phyloP scores from a whole-genome alignment of 78 protist species.

The Dictyostelium capitatum region DNA sequence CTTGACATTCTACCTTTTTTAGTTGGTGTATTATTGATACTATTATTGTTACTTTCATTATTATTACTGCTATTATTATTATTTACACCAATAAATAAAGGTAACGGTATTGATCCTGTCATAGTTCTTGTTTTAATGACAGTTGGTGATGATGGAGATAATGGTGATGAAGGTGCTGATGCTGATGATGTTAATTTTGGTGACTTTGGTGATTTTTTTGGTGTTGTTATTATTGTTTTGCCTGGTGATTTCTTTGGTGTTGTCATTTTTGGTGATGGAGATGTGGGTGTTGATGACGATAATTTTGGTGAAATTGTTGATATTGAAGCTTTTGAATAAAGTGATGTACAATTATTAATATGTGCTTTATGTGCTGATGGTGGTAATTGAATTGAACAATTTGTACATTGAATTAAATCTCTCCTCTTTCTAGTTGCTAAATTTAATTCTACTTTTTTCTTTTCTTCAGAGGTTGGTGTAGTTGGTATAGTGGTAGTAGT shows the following conservation, averaged over 20 bases:
- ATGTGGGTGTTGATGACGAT: background rate
- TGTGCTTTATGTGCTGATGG: background rate
- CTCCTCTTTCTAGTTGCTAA: constrained; percentile 7
- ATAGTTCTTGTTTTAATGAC: background rate
- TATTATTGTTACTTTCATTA: background rate
- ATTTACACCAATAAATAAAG: background rate
- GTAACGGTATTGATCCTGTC: constrained; percentile 1
- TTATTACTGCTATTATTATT: background rate
- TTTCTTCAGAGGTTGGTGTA: background rate
- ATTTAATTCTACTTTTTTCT: background rate
- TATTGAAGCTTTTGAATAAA: background rate
- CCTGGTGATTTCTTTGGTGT: background rate
- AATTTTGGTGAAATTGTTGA: background rate
- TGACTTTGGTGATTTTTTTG: constrained; percentile 4
- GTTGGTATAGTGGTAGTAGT: background rate
- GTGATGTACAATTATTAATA: background rate
- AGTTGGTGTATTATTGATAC: background rate
- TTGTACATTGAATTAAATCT: constrained; percentile 26
- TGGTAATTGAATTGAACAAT: constrained; percentile 36
- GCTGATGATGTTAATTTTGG: constrained; percentile 10
- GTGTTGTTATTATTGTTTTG: background rate
- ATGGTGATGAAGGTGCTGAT: background rate
- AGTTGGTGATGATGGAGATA: constrained; percentile 13
- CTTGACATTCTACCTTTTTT: background rate
- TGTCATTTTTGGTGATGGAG: background rate